These are phyloP conservation scores for Penicillium sp. DNA, from an alignment of 2,329 filamentous ascomycete genomes.

Conservation along the genomic window DNA sequence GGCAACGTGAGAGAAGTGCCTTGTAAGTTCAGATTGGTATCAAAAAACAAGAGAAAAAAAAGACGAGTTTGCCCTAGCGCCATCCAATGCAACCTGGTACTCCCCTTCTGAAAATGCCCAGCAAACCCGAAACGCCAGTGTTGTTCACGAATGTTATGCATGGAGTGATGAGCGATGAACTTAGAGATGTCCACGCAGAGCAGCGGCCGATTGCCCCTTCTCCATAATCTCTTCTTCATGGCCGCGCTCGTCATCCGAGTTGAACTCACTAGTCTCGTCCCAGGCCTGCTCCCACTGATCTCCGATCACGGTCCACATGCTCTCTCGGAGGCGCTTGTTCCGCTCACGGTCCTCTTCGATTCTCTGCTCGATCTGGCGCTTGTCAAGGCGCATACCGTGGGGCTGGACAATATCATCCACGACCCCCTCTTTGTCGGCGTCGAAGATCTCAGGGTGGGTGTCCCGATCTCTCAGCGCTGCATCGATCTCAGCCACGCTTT, in stretches of 20 bases:
- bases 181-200: background rate
- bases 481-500: constrained; percentile 78
- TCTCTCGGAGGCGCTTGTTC: constrained; percentile 88
- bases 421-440: constrained; percentile 39
- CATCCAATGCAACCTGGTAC: background rate
- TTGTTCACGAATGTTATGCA: background rate
- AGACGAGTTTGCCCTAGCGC: background rate
- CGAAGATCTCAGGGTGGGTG: constrained; percentile 61
- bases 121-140: background rate
- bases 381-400: constrained; percentile 65
- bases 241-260: constrained; percentile 79
- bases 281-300: constrained; percentile 76
- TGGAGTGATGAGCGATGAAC: background rate
- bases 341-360: constrained; percentile 96
- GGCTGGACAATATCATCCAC: constrained; percentile 20
- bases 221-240: constrained; percentile 72
- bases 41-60: background rate
- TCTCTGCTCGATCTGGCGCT: constrained; percentile 87
- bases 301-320: constrained; percentile 83
- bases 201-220: constrained; percentile 48
- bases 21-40: background rate
- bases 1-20: too few species aligned
- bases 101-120: background rate
- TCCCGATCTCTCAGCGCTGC: constrained; percentile 81
- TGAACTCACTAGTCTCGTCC: constrained; percentile 84